Conservation (phyloP, 2,329 filamentous ascomycete genomes). For the Bertia moriformis region DNA sequence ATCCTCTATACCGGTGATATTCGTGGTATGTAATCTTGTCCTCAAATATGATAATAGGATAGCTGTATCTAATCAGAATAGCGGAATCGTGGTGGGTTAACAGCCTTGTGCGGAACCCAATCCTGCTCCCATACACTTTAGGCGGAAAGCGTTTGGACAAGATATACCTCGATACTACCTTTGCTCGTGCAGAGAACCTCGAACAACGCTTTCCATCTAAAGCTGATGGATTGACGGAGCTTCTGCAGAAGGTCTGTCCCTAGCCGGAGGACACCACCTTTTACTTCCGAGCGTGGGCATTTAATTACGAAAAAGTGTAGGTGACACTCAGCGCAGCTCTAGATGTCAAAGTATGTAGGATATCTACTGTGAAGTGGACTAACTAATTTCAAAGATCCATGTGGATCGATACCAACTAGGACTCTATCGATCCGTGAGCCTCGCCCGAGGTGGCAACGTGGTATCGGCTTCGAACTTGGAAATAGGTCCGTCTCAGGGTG, state of each 20-base stretch:
- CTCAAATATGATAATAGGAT: background rate
- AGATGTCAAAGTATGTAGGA: constrained; percentile 35
- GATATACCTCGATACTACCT: constrained; percentile 82
- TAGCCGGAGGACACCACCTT: constrained; percentile 68
- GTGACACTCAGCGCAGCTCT: constrained; percentile 61
- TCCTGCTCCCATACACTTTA: constrained; percentile 58
- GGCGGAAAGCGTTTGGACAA: constrained; percentile 58
- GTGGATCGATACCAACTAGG: constrained; percentile 67
- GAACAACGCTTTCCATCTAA: constrained; percentile 40
- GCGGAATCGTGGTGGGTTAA: constrained; percentile 72
- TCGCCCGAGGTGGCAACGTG: constrained; percentile 21
- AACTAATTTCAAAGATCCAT: constrained; percentile 43
- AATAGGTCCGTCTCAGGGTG: constrained; percentile 59
- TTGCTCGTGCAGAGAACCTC: constrained; percentile 19
- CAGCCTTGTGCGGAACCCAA: constrained; percentile 53
- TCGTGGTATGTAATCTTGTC: constrained; percentile 32
- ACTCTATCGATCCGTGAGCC: constrained; percentile 53
- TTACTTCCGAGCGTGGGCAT: constrained; percentile 80
- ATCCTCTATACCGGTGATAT: constrained; percentile 83
- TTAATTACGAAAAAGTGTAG: constrained; percentile 89
- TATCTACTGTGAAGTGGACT: constrained; percentile 3
- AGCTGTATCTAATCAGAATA: background rate
- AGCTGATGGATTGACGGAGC: constrained; percentile 60
- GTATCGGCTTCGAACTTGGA: constrained; percentile 57
- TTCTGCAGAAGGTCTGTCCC: constrained; percentile 49